A percentile compares a stretch with the other conserved stretches of the same genome.
Evolutionary conservation across 208 protist genomes (phyloP).

Genomic region (Trichomonas tenax): DNA sequence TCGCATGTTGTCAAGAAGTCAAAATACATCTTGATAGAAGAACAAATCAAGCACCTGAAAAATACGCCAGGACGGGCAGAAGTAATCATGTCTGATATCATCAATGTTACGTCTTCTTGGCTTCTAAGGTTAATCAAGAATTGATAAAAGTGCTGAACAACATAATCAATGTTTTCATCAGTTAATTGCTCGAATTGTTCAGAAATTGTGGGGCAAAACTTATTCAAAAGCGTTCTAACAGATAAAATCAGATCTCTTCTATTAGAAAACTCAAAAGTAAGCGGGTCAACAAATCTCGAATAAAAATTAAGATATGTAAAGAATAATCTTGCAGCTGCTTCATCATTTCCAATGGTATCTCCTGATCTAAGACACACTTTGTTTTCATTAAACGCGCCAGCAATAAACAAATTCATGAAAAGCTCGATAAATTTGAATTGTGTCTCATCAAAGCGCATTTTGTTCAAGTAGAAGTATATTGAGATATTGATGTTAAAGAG

Average conservation of each 20-base stretch:
- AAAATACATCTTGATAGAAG: not conserved
- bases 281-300: not conserved
- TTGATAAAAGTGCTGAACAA: not conserved
- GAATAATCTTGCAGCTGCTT: not conserved
- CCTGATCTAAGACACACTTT: not conserved
- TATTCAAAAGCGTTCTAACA: not conserved
- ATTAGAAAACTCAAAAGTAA: not conserved
- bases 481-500: not conserved
- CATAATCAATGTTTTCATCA: not conserved
- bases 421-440: not conserved
- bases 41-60: not conserved
- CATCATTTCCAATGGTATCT: not conserved
- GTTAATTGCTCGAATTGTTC: not conserved
- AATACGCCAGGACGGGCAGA: not conserved
- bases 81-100: not conserved
- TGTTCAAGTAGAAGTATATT: not conserved
- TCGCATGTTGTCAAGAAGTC: not conserved
- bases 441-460: not conserved
- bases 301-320: not conserved
- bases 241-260: not conserved
- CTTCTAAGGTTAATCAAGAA: not conserved
- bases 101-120: not conserved
- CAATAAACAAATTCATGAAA: not conserved
- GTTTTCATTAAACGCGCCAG: not conserved
- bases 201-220: not conserved